Conservation (phyloP, 2,329 filamentous ascomycete species). For the Trematosphaeria pertusa region DNA sequence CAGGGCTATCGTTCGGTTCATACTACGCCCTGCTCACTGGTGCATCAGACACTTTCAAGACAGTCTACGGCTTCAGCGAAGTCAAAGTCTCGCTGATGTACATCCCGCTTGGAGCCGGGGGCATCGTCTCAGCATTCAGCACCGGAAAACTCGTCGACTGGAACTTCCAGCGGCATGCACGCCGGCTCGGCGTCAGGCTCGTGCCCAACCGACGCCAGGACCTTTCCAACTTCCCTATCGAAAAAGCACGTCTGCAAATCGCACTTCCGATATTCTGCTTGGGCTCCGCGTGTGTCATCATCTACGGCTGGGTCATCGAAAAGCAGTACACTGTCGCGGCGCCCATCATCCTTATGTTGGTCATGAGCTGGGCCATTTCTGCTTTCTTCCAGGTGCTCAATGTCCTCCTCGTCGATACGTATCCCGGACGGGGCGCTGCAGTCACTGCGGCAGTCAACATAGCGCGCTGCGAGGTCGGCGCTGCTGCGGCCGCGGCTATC, state of each 20-base stretch:
- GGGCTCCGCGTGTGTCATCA: conserved; percentile 34
- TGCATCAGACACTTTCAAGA: conserved; percentile 34
- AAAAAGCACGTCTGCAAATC: conserved; percentile 34
- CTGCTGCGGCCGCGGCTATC: too few relatives aligned
- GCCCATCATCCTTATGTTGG: conserved; percentile 26
- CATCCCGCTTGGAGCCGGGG: conserved; percentile 63
- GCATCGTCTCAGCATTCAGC: conserved; percentile 60
- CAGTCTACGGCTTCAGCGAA: conserved; percentile 37
- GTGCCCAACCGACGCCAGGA: conserved; percentile 30
- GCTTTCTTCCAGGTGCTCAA: too few relatives aligned
- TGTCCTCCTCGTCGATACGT: too few relatives aligned
- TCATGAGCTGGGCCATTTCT: conserved; percentile 39
- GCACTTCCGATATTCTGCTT: conserved; percentile 35
- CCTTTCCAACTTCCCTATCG: conserved; percentile 28
- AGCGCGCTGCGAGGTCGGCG: too few relatives aligned
- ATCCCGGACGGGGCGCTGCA: too few relatives aligned
- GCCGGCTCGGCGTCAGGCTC: too few relatives aligned
- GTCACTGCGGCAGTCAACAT: too few relatives aligned
- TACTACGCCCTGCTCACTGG: conserved; percentile 27
- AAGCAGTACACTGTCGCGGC: conserved; percentile 29
- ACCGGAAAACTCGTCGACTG: conserved; percentile 61
- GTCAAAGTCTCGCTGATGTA: too few relatives aligned
- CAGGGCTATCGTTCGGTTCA: conserved; percentile 14
- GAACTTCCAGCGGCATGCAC: conserved; percentile 59
- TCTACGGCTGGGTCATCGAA: conserved; percentile 36